These are phyloP conservation scores for Alternaria conjuncta DNA, from an alignment of 2,329 filamentous ascomycete genomes.

Conservation along the genomic window DNA sequence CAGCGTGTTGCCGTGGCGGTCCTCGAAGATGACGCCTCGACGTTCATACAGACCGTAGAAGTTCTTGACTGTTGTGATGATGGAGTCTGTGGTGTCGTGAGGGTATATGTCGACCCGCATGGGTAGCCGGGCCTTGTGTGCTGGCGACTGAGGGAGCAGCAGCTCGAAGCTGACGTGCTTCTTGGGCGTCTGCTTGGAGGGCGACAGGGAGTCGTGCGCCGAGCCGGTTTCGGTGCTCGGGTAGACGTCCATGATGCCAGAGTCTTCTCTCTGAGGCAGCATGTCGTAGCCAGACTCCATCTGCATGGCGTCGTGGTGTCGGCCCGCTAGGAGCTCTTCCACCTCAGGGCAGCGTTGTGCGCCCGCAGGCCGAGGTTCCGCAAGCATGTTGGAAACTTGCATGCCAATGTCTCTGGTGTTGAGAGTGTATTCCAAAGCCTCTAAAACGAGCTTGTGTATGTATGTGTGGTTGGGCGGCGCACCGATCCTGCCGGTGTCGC, in stretches of 20 bases:
- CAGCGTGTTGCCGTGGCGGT: conserved; percentile 84
- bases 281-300: conserved; percentile 34
- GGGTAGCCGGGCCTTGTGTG: conserved; percentile 76
- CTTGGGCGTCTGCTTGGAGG: conserved; percentile 45
- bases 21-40: conserved; percentile 91
- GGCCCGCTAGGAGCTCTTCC: conserved; percentile 37
- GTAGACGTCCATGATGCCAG: conserved; percentile 43
- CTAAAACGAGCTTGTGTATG: conserved; percentile 27
- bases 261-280: conserved; percentile 35
- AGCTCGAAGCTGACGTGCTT: conserved; percentile 84
- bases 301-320: conserved; percentile 36
- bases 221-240: conserved; percentile 44
- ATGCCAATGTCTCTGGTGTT: conserved; percentile 26
- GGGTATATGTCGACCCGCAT: conserved; percentile 90
- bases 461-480: conserved; percentile 31
- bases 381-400: conserved; percentile 42
- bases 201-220: conserved; percentile 44
- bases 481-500: conserved; percentile 51
- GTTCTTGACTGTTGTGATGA: conserved; percentile 98
- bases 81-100: conserved; percentile 96
- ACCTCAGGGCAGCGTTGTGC: conserved; percentile 34
- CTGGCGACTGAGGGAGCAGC: conserved; percentile 70
- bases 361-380: conserved; percentile 32
- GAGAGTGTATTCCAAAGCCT: conserved; percentile 17
- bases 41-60: conserved; percentile 94